Evolutionary conservation across 176 grass and related monocot species (phyloP), one percentile per base, ranked within the genome.

Genomic region (Avena insularis): DNA sequence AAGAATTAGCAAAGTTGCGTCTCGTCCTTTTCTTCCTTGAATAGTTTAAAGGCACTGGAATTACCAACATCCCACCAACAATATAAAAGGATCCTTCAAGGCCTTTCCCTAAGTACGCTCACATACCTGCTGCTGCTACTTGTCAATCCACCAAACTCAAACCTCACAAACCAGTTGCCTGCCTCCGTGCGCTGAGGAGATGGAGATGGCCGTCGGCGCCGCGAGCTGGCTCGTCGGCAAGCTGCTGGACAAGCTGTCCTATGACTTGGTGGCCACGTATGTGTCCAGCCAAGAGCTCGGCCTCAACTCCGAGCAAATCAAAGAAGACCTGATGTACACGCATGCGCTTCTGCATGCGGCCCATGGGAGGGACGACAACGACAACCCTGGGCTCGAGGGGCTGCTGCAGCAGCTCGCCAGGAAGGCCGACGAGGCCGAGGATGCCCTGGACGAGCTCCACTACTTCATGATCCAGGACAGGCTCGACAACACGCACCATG

Each of bases 381-480:
- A 29, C 67, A 73, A 81, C 25, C 16, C 38, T 0, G 78, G 85
- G 5, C 12, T 87, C 0, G 29, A 20, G 36, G 1, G 25, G 4
- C 13, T 87, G 8, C 29, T 81, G 12, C 64, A 81, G 5, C 17
- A 27, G 8, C 85, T 87, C 38, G 21, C 27, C 45, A 27, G 0
- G 7, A 87, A 81, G 8, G 85, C 85, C 9, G 43, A 87, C 1
- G 68, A 72, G 1, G 85, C 85, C 0, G 85, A 87, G 78, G 68
- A 81, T 57, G 71, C 45, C 45, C 45, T 74, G 43, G 71, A 74
- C 6, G 45, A 74, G 71, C 45, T 74, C 71, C 71, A 81, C 67
- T 87, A 87, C 56, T 87, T 87, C 68, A 73, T 62, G 54, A 87
- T 87, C 25, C 78, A 64, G 33, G 85, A 87, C 56, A 27, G 81